Evolutionary conservation across 2,329 filamentous ascomycete species (phyloP).

Genomic region (Venturia pyrina): DNA sequence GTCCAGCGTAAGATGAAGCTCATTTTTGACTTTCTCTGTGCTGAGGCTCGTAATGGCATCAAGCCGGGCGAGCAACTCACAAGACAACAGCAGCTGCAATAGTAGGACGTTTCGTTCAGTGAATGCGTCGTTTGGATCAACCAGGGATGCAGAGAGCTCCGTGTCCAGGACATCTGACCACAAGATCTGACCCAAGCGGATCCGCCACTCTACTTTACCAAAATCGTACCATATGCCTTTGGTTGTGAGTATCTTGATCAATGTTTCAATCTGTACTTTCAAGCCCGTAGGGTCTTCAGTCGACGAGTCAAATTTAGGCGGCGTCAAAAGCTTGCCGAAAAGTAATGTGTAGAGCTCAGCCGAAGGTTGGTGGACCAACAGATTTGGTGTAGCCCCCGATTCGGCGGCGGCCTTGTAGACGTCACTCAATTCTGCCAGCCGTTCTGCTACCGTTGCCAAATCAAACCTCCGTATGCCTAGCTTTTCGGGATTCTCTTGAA

Average conservation of each 20-base stretch:
- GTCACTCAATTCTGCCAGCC: conserved; percentile 34
- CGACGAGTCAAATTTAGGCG: conserved; percentile 30
- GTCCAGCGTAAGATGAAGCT: conserved; percentile 30
- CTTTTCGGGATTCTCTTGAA: conserved; percentile 27
- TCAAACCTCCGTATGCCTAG: conserved; percentile 28
- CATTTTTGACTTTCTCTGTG: conserved; percentile 24
- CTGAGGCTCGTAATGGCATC: conserved; percentile 34
- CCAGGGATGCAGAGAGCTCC: conserved; percentile 11
- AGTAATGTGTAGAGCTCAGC: conserved; percentile 39
- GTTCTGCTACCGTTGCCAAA: conserved; percentile 24
- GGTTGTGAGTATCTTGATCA: conserved; percentile 55
- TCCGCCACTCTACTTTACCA: conserved; percentile 64
- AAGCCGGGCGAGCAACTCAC: conserved; percentile 44
- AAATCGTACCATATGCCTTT: conserved; percentile 67
- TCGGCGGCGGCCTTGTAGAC: conserved; percentile 43
- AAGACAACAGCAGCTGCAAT: conserved; percentile 44
- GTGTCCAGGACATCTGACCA: conserved; percentile 41
- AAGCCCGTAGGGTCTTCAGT: conserved; percentile 49
- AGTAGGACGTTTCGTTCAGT: conserved; percentile 43
- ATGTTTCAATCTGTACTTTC: conserved; percentile 58
- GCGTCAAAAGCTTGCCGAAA: conserved; percentile 33
- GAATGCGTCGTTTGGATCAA: conserved; percentile 16
- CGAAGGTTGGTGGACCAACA: conserved; percentile 39
- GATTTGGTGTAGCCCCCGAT: conserved; percentile 45
- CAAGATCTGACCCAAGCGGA: conserved; percentile 60